Evolutionary conservation across 2,329 filamentous ascomycete genomes (phyloP).

Genomic region (Coleophoma eucalyptorum): DNA sequence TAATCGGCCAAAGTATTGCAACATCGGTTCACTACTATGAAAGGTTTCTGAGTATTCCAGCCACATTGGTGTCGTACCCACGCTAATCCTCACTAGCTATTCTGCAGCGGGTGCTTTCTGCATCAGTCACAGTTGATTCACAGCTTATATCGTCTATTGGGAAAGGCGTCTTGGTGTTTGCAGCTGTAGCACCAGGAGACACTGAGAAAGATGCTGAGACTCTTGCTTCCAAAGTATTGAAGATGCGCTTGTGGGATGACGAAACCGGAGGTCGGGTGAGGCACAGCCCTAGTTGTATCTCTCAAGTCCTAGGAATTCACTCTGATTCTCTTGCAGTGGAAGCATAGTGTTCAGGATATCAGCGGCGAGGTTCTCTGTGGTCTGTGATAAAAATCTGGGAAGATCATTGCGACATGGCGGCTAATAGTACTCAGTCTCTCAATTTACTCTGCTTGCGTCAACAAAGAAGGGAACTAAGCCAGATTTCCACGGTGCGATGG

Average conservation of each 20-base stretch:
- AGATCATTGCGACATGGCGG: not conserved
- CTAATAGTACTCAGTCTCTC: slow-evolving; percentile 63
- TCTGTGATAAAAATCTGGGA: slow-evolving; percentile 33
- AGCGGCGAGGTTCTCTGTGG: slow-evolving; percentile 91
- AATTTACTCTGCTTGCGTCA: slow-evolving; percentile 89
- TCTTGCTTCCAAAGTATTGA: slow-evolving; percentile 81
- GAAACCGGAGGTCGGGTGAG: slow-evolving; percentile 25
- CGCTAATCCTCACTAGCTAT: slow-evolving; percentile 58
- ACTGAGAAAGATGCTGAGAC: slow-evolving; percentile 83
- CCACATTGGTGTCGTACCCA: not conserved
- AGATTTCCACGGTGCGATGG: slow-evolving; percentile 86
- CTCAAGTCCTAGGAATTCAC: not conserved
- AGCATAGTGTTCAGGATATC: slow-evolving; percentile 82
- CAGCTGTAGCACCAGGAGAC: slow-evolving; percentile 86
- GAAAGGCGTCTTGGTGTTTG: slow-evolving; percentile 85
- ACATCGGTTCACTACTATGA: slow-evolving; percentile 19
- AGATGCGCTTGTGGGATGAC: slow-evolving; percentile 78
- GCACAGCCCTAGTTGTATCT: slow-evolving; percentile 2
- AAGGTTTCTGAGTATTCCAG: slow-evolving; percentile 25
- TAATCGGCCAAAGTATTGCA: too few relatives aligned
- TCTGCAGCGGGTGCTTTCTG: slow-evolving; percentile 88
- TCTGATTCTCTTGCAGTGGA: slow-evolving; percentile 62
- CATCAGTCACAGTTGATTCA: slow-evolving; percentile 91
- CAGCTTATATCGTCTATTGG: slow-evolving; percentile 88
- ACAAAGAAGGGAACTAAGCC: slow-evolving; percentile 97